Percentiles rank a stretch among this genome's conserved stretches.
Evolutionary conservation across 306 rosid species (phyloP).

Genomic region (apple (Malus domestica)): ASM211411v1 NC_041797.1:31507501-31508000

Average conservation of each 20-base stretch:
- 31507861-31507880: background rate
- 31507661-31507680: too few species aligned
- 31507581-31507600: slow-evolving; percentile 8
- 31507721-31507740: background rate
- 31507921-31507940: background rate
- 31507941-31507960: background rate
- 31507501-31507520: background rate
- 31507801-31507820: background rate
- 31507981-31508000: background rate
- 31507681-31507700: too few species aligned
- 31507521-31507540: slow-evolving; percentile 10
- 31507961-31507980: background rate
- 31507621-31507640: slow-evolving; percentile 14
- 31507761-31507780: background rate
- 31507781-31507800: background rate
- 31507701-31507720: background rate
- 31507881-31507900: background rate
- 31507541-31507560: slow-evolving; percentile 2
- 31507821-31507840: background rate
- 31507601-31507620: slow-evolving; percentile 7
- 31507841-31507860: background rate
- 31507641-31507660: background rate
- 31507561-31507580: background rate
- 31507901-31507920: background rate
- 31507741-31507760: background rate